Conservation (phyloP, 306 rosid genomes). For the Dalbergia cultrata region DNA sequence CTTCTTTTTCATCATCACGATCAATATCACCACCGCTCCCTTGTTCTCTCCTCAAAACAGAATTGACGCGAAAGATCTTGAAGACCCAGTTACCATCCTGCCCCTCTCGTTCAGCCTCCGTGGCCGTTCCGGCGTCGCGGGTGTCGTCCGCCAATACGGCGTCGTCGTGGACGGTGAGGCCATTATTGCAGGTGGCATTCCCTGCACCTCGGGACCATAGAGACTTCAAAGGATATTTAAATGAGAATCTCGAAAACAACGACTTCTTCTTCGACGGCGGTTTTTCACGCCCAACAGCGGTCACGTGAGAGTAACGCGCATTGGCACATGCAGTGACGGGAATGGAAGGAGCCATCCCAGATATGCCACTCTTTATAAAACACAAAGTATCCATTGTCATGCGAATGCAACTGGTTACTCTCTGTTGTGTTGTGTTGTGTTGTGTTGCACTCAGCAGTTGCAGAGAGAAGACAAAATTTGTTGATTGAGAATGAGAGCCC, state of each 20-base stretch:
- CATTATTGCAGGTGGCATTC: conserved; percentile 41
- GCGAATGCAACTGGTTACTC: neutral
- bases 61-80: conserved; percentile 57
- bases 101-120: conserved; percentile 34
- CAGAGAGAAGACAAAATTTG: no score
- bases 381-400: conserved; percentile 61
- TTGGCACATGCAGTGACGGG: conserved; percentile 49
- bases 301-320: conserved; percentile 50
- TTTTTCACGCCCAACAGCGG: conserved; percentile 41
- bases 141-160: conserved; percentile 50
- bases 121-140: neutral
- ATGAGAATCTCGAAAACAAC: conserved; percentile 63
- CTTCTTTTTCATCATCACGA: neutral
- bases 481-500: neutral
- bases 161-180: conserved; percentile 60
- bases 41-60: conserved; percentile 56
- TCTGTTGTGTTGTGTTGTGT: neutral
- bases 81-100: conserved; percentile 64
- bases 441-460: no score
- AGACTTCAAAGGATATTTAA: conserved; percentile 58
- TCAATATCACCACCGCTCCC: conserved; percentile 17
- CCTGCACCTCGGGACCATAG: conserved; percentile 52
- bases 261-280: conserved; percentile 38
- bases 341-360: conserved; percentile 53
- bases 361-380: conserved; percentile 56